Evolutionary conservation across 129 eudicot species (phyloP).

Genomic region (Flaveria brownii): DNA sequence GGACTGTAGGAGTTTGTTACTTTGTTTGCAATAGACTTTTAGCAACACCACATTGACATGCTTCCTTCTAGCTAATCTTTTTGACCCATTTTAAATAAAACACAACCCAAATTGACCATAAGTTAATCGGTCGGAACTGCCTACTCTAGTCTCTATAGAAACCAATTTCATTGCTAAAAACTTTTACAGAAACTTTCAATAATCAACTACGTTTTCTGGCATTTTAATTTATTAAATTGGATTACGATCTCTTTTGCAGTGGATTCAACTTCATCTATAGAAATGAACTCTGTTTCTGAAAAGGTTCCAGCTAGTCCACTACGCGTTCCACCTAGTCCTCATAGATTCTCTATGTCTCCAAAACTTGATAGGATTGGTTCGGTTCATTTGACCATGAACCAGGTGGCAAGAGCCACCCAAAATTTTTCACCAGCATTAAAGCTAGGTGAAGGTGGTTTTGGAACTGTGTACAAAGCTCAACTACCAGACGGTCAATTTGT

Average conservation of each 20-base stretch:
- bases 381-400: slow-evolving; percentile 73
- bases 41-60: neutral
- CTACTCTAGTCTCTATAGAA: neutral
- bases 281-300: slow-evolving; percentile 58
- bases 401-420: slow-evolving; percentile 71
- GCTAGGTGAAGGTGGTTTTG: slow-evolving; percentile 95
- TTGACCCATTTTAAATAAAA: neutral
- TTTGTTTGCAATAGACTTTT: neutral
- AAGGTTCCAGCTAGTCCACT: slow-evolving; percentile 65
- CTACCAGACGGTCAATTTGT: slow-evolving; percentile 75
- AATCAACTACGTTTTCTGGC: neutral
- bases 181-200: neutral
- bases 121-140: neutral
- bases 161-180: neutral
- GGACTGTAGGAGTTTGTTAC: neutral
- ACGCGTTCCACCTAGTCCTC: slow-evolving; percentile 82
- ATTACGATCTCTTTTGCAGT: slow-evolving; percentile 43
- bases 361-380: slow-evolving; percentile 72
- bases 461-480: slow-evolving; percentile 83
- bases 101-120: neutral
- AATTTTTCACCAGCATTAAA: slow-evolving; percentile 67
- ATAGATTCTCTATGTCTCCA: slow-evolving; percentile 84
- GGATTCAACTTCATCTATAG: slow-evolving; percentile 71
- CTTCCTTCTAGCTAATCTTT: neutral
- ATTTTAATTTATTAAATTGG: slow-evolving; percentile 20